Conservation (phyloP, 2,329 filamentous ascomycete species). For the Colletotrichum australisinense region DNA sequence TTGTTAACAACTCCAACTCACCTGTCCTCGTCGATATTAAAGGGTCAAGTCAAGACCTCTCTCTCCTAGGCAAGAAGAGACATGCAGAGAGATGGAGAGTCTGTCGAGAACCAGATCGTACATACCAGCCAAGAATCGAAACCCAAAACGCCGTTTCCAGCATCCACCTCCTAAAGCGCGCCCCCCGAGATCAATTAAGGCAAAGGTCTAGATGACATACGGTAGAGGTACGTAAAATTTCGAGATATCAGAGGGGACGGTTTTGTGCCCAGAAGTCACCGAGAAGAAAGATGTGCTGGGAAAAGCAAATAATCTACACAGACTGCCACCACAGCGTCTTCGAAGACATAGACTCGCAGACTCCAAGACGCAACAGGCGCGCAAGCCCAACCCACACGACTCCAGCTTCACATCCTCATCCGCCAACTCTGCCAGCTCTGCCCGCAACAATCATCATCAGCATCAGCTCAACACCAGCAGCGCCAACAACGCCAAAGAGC, state of each 20-base stretch:
- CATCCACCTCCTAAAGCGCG: not conserved
- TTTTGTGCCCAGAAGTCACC: not conserved
- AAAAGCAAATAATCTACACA: constrained; percentile 19
- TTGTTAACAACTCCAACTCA: not conserved
- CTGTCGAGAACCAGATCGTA: not conserved
- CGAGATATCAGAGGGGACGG: no score
- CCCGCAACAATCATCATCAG: no score
- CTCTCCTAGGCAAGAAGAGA: not conserved
- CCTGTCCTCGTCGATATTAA: not conserved
- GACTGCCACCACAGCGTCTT: constrained; percentile 1
- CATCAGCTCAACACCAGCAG: not conserved
- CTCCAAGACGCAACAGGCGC: not conserved
- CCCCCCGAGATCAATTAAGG: not conserved
- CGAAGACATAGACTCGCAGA: constrained; percentile 4
- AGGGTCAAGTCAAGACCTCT: not conserved
- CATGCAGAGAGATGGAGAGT: not conserved
- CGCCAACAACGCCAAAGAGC: not conserved
- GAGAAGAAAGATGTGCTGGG: constrained; percentile 15
- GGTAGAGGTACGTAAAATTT: no score
- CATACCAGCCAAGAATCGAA: not conserved
- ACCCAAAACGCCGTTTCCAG: not conserved
- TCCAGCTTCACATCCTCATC: not conserved
- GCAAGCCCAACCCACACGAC: not conserved
- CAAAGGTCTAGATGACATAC: no score
- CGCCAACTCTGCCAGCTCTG: not conserved